These are phyloP conservation scores for Ceratocystis papillata DNA, from an alignment of 2,329 filamentous ascomycete genomes.

Conservation along the genomic window DNA sequence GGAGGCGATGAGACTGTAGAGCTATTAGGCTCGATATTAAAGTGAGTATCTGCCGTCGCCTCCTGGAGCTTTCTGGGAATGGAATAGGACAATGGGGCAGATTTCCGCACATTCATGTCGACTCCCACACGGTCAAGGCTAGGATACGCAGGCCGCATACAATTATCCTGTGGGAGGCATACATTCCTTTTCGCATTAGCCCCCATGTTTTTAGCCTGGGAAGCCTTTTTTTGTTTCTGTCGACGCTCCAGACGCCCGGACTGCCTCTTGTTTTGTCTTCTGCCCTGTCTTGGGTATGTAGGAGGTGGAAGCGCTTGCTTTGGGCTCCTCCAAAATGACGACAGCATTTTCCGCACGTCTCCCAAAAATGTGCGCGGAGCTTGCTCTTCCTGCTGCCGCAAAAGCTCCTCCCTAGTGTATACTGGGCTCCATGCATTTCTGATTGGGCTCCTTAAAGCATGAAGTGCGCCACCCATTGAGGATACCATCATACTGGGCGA, in stretches of 20 bases:
- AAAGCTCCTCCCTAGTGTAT: constrained; percentile 15
- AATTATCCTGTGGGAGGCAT: neutral
- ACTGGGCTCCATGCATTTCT: constrained; percentile 14
- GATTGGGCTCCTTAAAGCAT: neutral
- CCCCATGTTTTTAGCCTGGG: neutral
- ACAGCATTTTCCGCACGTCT: neutral
- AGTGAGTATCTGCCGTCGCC: too few species aligned
- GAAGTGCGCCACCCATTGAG: constrained; percentile 3
- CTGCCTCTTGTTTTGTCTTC: neutral
- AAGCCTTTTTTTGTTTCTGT: neutral
- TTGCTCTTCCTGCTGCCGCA: constrained; percentile 19
- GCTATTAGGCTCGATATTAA: too few species aligned
- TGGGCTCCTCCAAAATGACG: neutral
- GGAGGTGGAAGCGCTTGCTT: neutral
- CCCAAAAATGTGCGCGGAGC: constrained; percentile 2
- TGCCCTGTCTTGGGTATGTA: neutral
- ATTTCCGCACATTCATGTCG: too few species aligned
- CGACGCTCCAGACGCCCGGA: neutral
- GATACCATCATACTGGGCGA: constrained; percentile 1
- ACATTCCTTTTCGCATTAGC: neutral
- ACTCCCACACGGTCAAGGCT: neutral
- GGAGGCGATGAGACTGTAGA: neutral
- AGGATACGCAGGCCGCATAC: neutral
- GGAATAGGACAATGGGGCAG: too few species aligned
- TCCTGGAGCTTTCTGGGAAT: too few species aligned